A percentile compares a stretch with the other conserved stretches of the same genome.
These are phyloP conservation scores for Arthrobotrys musiformis DNA, from an alignment of 2,329 filamentous ascomycete species.

Conservation along the genomic window DNA sequence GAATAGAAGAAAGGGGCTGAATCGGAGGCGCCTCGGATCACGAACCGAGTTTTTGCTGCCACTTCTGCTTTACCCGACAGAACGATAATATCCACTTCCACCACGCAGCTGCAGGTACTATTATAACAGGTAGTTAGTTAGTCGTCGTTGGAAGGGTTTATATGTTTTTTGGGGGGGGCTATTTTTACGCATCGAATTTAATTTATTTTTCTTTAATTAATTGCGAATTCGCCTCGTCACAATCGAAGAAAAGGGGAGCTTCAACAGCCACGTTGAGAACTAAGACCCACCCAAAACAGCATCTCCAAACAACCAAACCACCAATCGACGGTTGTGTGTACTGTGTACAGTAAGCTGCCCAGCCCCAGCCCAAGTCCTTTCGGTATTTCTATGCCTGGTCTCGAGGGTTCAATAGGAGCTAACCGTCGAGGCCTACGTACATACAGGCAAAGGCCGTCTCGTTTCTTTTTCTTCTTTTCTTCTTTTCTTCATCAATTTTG, in stretches of 20 bases:
- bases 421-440: background rate
- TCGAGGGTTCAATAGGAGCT: background rate
- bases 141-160: background rate
- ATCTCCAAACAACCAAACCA: conserved; percentile 6
- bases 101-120: too few species aligned
- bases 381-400: background rate
- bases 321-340: background rate
- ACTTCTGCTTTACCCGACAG: background rate
- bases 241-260: background rate
- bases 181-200: too few species aligned
- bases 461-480: background rate
- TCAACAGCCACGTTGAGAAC: conserved; percentile 18
- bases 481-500: too few species aligned
- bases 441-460: too few species aligned
- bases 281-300: conserved; percentile 15
- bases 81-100: too few species aligned
- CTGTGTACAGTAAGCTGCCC: conserved; percentile 3
- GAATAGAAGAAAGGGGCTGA: conserved; percentile 25
- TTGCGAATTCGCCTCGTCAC: conserved; percentile 1
- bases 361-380: background rate
- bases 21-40: conserved; percentile 48
- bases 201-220: background rate
- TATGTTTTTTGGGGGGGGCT: background rate
- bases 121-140: too few species aligned
- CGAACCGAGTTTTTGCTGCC: conserved; percentile 27